Conservation (phyloP, 352 stramenopile species). For the Phytopythium oedochilum region DNA sequence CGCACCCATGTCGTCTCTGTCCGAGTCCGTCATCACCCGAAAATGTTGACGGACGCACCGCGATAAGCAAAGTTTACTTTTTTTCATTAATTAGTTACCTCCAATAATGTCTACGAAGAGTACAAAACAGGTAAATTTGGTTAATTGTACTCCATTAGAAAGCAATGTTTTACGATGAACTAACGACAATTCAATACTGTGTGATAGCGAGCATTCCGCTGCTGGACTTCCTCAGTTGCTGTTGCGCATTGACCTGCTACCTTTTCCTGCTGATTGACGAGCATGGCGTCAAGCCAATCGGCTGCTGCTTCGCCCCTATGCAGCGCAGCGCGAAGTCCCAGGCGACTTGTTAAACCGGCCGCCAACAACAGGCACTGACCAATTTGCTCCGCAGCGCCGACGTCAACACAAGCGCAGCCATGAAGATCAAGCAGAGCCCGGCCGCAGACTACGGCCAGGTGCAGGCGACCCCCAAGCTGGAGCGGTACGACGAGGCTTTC, state of each 20-base stretch:
- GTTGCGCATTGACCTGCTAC: neutral
- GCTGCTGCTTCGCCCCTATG: neutral
- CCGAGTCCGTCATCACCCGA: too few relatives aligned
- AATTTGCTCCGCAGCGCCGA: neutral
- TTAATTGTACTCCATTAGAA: too few relatives aligned
- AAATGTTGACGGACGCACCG: too few relatives aligned
- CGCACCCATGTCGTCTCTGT: too few relatives aligned
- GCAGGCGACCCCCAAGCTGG: conserved; percentile 19
- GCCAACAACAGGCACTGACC: neutral
- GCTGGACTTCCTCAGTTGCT: neutral
- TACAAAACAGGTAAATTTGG: too few relatives aligned
- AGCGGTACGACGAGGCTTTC: conserved; percentile 12
- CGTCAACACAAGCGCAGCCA: conserved; percentile 2
- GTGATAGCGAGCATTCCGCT: neutral
- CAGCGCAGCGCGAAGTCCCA: too few relatives aligned
- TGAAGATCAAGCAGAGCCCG: conserved; percentile 19
- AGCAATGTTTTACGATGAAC: too few relatives aligned
- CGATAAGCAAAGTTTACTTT: too few relatives aligned
- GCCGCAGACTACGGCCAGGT: conserved; percentile 13
- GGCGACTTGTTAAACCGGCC: neutral
- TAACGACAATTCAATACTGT: too few relatives aligned
- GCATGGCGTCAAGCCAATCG: neutral
- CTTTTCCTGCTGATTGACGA: neutral
- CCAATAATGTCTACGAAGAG: too few relatives aligned
- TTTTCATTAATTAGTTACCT: too few relatives aligned